A percentile compares a stretch with the other conserved stretches of the same genome.
phyloP scores from a whole-genome alignment of 768 basidiomycete species.

The Coprinopsis marcescibilis region DNA sequence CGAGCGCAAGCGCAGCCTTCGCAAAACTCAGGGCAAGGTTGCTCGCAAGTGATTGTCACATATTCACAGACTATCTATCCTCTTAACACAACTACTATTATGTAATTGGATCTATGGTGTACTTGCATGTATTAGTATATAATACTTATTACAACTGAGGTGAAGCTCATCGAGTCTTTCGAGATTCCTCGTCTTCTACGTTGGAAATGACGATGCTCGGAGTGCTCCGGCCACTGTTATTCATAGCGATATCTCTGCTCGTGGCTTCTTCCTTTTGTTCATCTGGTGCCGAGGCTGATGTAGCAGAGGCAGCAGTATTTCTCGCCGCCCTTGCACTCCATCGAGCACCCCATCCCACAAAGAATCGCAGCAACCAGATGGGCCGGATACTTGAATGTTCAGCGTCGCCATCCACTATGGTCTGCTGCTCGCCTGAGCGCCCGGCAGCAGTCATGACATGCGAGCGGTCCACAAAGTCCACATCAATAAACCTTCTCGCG shows the following conservation, averaged over 20 bases:
- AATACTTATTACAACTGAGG: neutral
- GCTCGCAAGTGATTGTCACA: constrained; percentile 39
- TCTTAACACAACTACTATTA: neutral
- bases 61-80: neutral
- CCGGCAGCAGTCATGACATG: neutral
- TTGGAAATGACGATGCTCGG: constrained; percentile 1
- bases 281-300: neutral
- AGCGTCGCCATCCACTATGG: constrained; percentile 53
- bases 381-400: constrained; percentile 57
- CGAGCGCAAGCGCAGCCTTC: constrained; percentile 66
- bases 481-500: neutral
- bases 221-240: neutral
- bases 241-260: neutral
- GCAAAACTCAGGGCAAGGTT: constrained; percentile 64
- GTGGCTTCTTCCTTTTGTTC: too few species aligned
- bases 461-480: neutral
- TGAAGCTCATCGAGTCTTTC: constrained; percentile 5
- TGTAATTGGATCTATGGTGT: constrained; percentile 3
- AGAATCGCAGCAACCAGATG: constrained; percentile 72
- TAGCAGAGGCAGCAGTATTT: neutral
- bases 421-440: constrained; percentile 22
- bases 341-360: constrained; percentile 70
- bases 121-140: neutral
- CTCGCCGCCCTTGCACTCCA: constrained; percentile 37
- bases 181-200: neutral